Percentiles rank a stretch among this genome's conserved stretches.
Evolutionary conservation across 1,139 yeast species (phyloP).

Genomic region (Kodamaea suecica): DNA sequence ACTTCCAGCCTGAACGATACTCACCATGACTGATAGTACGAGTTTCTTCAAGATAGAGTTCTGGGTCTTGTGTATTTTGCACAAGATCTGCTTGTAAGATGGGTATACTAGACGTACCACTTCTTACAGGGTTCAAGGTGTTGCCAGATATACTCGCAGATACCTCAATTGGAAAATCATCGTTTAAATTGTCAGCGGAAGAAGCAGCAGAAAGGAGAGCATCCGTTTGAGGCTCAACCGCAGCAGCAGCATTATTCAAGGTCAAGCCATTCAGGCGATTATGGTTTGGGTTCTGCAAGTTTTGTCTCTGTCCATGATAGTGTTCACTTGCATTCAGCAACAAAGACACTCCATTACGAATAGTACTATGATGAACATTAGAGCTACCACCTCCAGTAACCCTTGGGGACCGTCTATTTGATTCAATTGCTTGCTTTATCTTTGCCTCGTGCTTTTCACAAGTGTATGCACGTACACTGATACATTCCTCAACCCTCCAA

Average conservation of each 20-base stretch:
- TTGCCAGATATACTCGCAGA: conserved; percentile 2
- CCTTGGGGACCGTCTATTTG: conserved; percentile 26
- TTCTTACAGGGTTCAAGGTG: conserved; percentile 3
- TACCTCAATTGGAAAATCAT: conserved; percentile 22
- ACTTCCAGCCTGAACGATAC: conserved; percentile 88
- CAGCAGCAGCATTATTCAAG: conserved; percentile 9
- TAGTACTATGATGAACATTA: conserved; percentile 38
- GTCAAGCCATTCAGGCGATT: too few relatives aligned
- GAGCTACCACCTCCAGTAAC: conserved; percentile 12
- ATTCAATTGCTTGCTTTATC: conserved; percentile 45
- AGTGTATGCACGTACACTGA: conserved; percentile 55
- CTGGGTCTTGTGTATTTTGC: conserved; percentile 3
- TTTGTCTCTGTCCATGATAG: conserved; percentile 6
- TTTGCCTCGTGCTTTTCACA: conserved; percentile 56
- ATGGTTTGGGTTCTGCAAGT: conserved; percentile 5
- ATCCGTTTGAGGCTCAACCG: background rate
- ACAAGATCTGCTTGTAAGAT: conserved; percentile 8
- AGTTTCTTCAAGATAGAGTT: conserved; percentile 63
- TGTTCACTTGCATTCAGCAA: conserved; percentile 13
- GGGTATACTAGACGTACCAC: background rate
- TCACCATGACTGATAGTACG: conserved; percentile 77
- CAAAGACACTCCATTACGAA: conserved; percentile 31
- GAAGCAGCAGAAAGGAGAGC: conserved; percentile 17
- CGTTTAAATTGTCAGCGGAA: conserved; percentile 28
- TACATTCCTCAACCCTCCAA: conserved; percentile 89